Base-by-base conservation (phyloP, 2,329 filamentous ascomycete species). In the Aspergillus sp. region DNA sequence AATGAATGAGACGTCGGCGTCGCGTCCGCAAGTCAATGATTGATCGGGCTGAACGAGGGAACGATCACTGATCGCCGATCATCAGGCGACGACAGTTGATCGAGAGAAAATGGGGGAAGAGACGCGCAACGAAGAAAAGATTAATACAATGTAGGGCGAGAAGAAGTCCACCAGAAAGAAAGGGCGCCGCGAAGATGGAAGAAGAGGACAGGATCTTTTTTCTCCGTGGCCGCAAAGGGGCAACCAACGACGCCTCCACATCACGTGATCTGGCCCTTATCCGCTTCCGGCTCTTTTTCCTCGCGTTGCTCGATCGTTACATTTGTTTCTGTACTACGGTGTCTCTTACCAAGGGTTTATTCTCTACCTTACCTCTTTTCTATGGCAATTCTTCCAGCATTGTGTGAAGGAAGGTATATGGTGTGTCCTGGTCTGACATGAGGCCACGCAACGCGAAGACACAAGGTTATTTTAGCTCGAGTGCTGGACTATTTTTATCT, bases 181-280 rank as follows among this genome's bases (percentile, higher is more conserved):
- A 49, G 50, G 45, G 30, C 36, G 46, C 45, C 33, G 24, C n/a
- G 45, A 30, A 30, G 26, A 30, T 30, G 32, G 43, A 48, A 30
- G 47, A 36, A 7, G 35, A 45, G 36, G 22, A 17, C 35, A 40
- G 46, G 22, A 49, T 30, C 35, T 35, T 50, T 47, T 24, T 38
- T 38, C 14, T 13, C 9, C n/a, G n/a, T 20, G 49, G 57, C 57
- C 49, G 52, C 57, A 57, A 59, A 59, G 57, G 57, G 57, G 57
- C 46, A 53, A 52, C 16, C 13, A 17, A n/a, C 36, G 35, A 43
- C 30, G 40, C 49, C 46, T 49, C 46, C 45, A 17, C 45, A 47
- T 59, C 57, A 59, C 57, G 57, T 59, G 57, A 14, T 10, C 19
- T 11, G 35, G 13, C 10, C 17, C 13, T 14, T 19, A 32, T 40